Base-by-base conservation (phyloP, 2,329 filamentous ascomycete genomes). In the Claviceps fusiformis region DNA sequence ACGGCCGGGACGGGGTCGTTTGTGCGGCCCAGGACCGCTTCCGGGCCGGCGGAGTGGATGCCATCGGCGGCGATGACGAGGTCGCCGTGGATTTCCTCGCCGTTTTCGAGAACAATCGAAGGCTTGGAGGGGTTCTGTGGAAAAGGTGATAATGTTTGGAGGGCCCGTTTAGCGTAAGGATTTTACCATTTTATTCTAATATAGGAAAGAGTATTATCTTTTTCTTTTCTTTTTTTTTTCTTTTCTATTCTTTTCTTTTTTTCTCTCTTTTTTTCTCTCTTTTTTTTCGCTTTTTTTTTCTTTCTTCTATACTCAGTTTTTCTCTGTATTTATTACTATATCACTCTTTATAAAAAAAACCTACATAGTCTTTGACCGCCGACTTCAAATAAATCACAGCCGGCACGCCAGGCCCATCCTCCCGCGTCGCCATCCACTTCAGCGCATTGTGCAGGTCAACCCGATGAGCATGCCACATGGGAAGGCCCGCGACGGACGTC, bases 21-120 rank as follows among this genome's bases (percentile, higher is more conserved):
- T 24, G 59, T 54, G 41, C 55, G 52, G 29, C 66, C 67, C 19
- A 67, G 54, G 5, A 70, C 58, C 3, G 58, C 57, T 54, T 67
- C 61, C 5, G 62, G 58, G 13, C 62, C 69, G 8, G 60, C 53
- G 15, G 67, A 70, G 52, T 73, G 71, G 17, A 73, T 62, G 6
- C 75, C 75, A 58, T 77, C 74, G 2, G 74, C 73, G 4, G 69
- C 72, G 41, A 77, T 63, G 19, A 76, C 66, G 3, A 75, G 56
- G 56, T 76, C 72, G 24, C 62, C 65, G 6, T 50, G 50, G 11
- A 69, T 56, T 13, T 60, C 56, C 5, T 61, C 53, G 3, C 69
- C 70, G n/a, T 61, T 58, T 6, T 55, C 56, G 6, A 73, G 59
- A 0, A 60, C 62, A 3, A 69, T 63, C 0, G 64, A 64, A 0